phyloP scores from a whole-genome alignment of 2,329 filamentous ascomycete genomes.

The Coniella lustricola region DNA sequence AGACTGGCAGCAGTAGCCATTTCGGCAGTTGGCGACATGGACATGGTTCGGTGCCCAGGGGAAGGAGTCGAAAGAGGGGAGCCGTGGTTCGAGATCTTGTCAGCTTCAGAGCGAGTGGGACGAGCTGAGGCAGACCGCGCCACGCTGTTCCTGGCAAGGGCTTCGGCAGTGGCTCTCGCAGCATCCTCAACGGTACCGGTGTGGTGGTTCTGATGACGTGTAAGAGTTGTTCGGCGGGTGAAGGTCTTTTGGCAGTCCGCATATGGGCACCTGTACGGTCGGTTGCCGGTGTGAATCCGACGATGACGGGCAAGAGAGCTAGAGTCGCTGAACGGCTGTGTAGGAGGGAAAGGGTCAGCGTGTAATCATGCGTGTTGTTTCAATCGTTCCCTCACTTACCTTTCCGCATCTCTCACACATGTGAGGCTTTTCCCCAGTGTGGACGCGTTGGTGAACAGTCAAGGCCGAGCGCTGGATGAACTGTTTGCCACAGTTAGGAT shows the following conservation, averaged over 20 bases:
- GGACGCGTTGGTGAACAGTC: conserved; percentile 90
- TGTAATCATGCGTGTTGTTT: not conserved
- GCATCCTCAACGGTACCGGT: conserved; percentile 93
- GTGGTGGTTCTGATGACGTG: conserved; percentile 91
- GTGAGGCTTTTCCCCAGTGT: conserved; percentile 97
- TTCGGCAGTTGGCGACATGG: conserved; percentile 72
- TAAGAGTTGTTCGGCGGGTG: conserved; percentile 88
- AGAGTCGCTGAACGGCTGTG: conserved; percentile 88
- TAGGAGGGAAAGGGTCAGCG: conserved; percentile 18
- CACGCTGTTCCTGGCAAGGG: conserved; percentile 52
- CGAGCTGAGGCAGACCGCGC: conserved; percentile 30
- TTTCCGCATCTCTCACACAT: conserved; percentile 96
- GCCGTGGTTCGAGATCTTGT: conserved; percentile 62
- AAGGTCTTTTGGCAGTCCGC: conserved; percentile 98
- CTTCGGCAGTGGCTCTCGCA: conserved; percentile 79
- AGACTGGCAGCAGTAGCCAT: conserved; percentile 63
- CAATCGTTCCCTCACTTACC: conserved; percentile 43
- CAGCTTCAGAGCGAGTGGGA: conserved; percentile 60
- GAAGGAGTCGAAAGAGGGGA: conserved; percentile 77
- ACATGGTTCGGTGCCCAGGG: conserved; percentile 69
- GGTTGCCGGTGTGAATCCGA: conserved; percentile 89
- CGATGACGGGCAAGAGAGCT: conserved; percentile 90
- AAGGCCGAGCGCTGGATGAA: conserved; percentile 96
- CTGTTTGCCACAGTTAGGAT: conserved; percentile 81
- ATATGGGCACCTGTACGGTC: conserved; percentile 95